Conservation (phyloP, 2,329 filamentous ascomycete species). For the Penicillium sp. region DNA sequence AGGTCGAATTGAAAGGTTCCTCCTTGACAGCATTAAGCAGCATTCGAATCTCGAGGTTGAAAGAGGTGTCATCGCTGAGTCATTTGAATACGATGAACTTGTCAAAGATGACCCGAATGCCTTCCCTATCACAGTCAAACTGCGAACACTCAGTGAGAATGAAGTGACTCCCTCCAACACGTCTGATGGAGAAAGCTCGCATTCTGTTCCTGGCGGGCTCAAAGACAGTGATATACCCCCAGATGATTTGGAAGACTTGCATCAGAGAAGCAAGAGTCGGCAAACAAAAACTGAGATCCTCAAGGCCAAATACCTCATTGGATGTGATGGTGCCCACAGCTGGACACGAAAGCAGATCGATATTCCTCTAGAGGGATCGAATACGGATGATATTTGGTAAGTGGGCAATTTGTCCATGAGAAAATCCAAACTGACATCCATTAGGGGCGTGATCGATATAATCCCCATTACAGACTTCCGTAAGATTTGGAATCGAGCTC, state of each 20-base stretch:
- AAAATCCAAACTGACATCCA: background rate
- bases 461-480: constrained; percentile 48
- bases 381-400: constrained; percentile 43
- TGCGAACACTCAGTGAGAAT: constrained; percentile 58
- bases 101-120: constrained; percentile 47
- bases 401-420: background rate
- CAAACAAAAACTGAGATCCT: constrained; percentile 40
- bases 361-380: constrained; percentile 56
- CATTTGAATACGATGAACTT: constrained; percentile 54
- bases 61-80: constrained; percentile 58
- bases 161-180: constrained; percentile 54
- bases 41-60: constrained; percentile 58
- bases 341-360: constrained; percentile 62
- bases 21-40: constrained; percentile 60
- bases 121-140: constrained; percentile 60
- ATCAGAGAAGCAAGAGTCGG: constrained; percentile 15
- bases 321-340: constrained; percentile 66
- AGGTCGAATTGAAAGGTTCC: constrained; percentile 66
- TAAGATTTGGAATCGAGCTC: constrained; percentile 1
- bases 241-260: constrained; percentile 58
- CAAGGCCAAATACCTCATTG: constrained; percentile 63
- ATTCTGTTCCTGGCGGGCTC: constrained; percentile 50
- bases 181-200: constrained; percentile 23
- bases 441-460: constrained; percentile 50
- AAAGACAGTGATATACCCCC: constrained; percentile 59